Evolutionary conservation across 2,329 filamentous ascomycete species (phyloP), one percentile per base, ranked within the genome.

Genomic region (Aspergillus phoenicis): DNA sequence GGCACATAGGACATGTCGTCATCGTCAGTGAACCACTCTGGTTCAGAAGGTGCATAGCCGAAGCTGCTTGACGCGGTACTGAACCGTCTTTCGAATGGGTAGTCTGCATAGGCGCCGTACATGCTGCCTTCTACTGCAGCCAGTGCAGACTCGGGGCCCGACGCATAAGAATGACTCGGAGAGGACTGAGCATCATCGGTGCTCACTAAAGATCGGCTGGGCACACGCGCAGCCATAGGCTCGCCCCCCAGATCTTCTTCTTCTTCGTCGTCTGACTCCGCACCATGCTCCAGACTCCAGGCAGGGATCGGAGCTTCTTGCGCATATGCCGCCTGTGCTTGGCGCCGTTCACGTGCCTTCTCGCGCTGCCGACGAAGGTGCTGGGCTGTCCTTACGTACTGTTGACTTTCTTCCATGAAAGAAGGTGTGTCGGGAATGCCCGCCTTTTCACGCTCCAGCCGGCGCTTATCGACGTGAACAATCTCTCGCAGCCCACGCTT

Each of bases 1-100:
- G 95, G 95, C 15, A 98, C 94, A 71, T 95, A 97, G 38, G 90
- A 91, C 75, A 92, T 92, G 73, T 98, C 93, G 68, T 97, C 92
- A 38, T 91, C 89, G 52, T 79, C 77, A 8, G 73, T 71, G 15
- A 75, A 71, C 72, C 76, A 78, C 59, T 81, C 78, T 2, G 77
- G 72, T 60, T 81, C 79, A 1, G 78, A 80, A 1, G 76, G 77
- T 36, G 78, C 73, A 60, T 80, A 76, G 5, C 77, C 77, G 61
- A 79, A 70, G 56, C 77, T 76, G 62, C 91, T 95, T 57, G 91
- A 91, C 4, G 90, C 87, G 77, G 93, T 85, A 72, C 93, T 97
- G 36, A 91, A 89, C 4, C 91, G 91, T 54, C 91, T 85, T 47
- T 86, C 87, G 45, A 88, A 85, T 55, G 84, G 78, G 22, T 80